Base-by-base conservation (phyloP, 805 yeast genomes). In the Cyberlindnera subsufficiens region DNA sequence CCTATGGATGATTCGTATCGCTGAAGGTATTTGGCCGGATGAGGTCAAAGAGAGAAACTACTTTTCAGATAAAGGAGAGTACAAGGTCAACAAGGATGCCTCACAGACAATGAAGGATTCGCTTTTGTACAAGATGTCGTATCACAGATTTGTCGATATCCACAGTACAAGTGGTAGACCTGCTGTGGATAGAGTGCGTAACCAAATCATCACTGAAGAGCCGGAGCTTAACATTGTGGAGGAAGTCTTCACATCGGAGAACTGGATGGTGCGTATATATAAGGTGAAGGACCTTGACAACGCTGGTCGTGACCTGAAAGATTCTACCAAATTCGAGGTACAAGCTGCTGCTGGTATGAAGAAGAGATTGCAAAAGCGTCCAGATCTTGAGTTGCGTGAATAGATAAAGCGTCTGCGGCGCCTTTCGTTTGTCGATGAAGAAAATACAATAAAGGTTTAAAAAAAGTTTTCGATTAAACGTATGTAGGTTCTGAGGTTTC, bases 1-100 rank as follows among this genome's bases (percentile, higher is more conserved):
- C 68, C 66, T 93, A 59, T 95, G 99, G 99, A 93, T 93, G 99
- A 89, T 93, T 25, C 79, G 99, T 64, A 93, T 93, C 53, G 78
- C 96, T n/a, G 96, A 93, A 66, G 99, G 99, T 42, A 87, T 93
- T 46, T 93, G 99, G 99, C 99, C 99, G 1, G 97, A 93, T n/a
- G 98, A 93, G 60, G 81, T 93, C 45, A 75, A 72, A 52, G 99
- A 93, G 68, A 72, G 93, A 50, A 76, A 80, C 51, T 93, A 69
- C 67, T 93, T 90, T 74, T 85, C 90, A 18, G 77, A 78, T 5
- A 67, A 78, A 42, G 97, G 98, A 48, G 96, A 89, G 64, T 93
- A 88, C 64, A 80, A 80, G 56, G 83, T 93, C 42, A 98, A 93
- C 62, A 78, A 75, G 44, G 68, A 68, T 30, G 98, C 98, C 14